Evolutionary conservation across 139 green algal genomes (phyloP), one percentile per base, ranked within the genome.

Genomic region (Raphidocelis subcapitata): DNA sequence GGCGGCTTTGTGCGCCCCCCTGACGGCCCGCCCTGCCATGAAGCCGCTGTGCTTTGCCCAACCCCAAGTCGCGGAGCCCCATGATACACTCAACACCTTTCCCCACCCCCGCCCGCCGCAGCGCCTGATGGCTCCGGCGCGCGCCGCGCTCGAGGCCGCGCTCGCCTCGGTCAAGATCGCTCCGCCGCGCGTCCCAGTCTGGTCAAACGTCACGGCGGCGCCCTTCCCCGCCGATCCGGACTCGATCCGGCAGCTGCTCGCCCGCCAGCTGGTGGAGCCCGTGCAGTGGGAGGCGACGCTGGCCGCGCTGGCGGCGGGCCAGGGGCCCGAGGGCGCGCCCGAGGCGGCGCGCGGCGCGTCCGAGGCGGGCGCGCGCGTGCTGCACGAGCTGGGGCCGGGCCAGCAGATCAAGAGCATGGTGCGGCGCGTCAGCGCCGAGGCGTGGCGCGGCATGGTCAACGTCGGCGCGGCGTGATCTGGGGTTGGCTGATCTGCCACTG

Each of bases 341-440:
- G 8, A 59, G 28, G 44, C 20, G 28, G n/a, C 0, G 15, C 29
- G 28, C 29, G 37, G 37, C 35, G 35, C 24, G 21, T 14, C 10
- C 56, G 82, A 66, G 51, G 8, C 18, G 32, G 21, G 67, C 72
- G 62, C 33, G 46, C 24, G 24, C 16, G 54, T 90, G 73, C 71
- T 97, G 77, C 90, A 84, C 69, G 94, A 98, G 84, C 72, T 97
- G 51, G 94, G 94, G 0, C 94, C 94, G 0, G 91, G 91, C 20
- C 74, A 86, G 57, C 94, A 98, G 84, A 92, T 98, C 84, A 98
- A 97, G 84, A 89, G 92, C 41, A 98, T 98, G 94, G 79, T 94
- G 55, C 90, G 93, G 80, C 83, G 94, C 31, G 83, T 98, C 5
- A 84, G 94, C 80, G 26, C n/a, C 20, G 69, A 46, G 0, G 76